phyloP scores from a whole-genome alignment of 495 filamentous ascomycete species.

The Astrocystis sublimbata region DNA sequence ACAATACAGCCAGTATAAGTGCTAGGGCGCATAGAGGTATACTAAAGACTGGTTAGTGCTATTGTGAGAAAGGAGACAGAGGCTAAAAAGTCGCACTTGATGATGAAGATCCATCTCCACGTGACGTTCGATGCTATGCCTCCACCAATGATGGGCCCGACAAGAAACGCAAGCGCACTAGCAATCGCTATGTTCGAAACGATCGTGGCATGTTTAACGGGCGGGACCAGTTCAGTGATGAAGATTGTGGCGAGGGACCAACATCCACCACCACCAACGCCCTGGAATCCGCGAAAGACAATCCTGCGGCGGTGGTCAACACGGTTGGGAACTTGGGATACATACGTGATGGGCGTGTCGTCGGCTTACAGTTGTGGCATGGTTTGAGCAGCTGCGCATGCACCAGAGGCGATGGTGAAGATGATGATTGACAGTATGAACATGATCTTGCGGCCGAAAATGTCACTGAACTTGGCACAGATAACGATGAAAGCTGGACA shows the following conservation, averaged over 20 bases:
- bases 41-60: constrained; percentile 20
- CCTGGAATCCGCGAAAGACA: constrained; percentile 56
- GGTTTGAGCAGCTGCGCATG: background rate
- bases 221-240: background rate
- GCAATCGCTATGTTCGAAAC: background rate
- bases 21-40: constrained; percentile 32
- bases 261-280: constrained; percentile 53
- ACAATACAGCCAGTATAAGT: constrained; percentile 31
- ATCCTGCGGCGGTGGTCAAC: constrained; percentile 44
- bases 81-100: constrained; percentile 32
- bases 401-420: background rate
- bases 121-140: background rate
- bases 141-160: background rate
- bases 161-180: background rate
- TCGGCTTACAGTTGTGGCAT: background rate
- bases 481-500: background rate
- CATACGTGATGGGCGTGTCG: too few species aligned
- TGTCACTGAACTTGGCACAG: background rate
- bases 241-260: background rate
- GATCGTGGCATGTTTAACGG: background rate
- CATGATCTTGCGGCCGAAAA: background rate
- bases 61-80: too few species aligned
- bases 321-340: too few species aligned
- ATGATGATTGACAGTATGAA: background rate
- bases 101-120: constrained; percentile 33